Conservation (phyloP, 2,329 filamentous ascomycete species). For the Exophiala sp. region DNA sequence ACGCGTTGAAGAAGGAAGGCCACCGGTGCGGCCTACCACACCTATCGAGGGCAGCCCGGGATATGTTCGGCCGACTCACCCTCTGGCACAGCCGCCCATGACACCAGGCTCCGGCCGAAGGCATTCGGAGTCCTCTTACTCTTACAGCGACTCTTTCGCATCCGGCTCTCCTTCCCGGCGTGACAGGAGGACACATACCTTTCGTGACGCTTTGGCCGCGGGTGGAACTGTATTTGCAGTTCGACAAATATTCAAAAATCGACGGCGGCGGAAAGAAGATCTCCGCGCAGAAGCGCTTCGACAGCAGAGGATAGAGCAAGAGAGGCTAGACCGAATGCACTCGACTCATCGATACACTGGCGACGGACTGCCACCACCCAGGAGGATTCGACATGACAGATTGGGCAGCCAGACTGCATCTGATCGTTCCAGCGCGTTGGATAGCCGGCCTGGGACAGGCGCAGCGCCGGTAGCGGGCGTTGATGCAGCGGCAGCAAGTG, state of each 20-base stretch:
- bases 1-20: slow-evolving; percentile 49
- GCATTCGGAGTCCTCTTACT: slow-evolving; percentile 31
- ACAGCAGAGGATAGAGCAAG: slow-evolving; percentile 48
- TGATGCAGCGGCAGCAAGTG: slow-evolving; percentile 24
- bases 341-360: slow-evolving; percentile 63
- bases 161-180: slow-evolving; percentile 35
- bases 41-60: slow-evolving; percentile 35
- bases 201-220: slow-evolving; percentile 58
- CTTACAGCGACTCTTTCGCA: slow-evolving; percentile 38
- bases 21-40: slow-evolving; percentile 41
- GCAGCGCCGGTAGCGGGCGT: background rate
- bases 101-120: slow-evolving; percentile 28
- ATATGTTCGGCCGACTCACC: slow-evolving; percentile 28
- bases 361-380: slow-evolving; percentile 51
- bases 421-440: slow-evolving; percentile 24
- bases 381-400: slow-evolving; percentile 22
- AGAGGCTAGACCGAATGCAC: slow-evolving; percentile 47
- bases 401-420: slow-evolving; percentile 27
- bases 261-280: slow-evolving; percentile 51
- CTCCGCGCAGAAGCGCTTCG: slow-evolving; percentile 53
- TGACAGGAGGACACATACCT: slow-evolving; percentile 42
- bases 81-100: slow-evolving; percentile 30
- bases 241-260: slow-evolving; percentile 56
- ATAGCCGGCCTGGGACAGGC: slow-evolving; percentile 20
- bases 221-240: slow-evolving; percentile 59